A percentile compares a stretch with the other conserved stretches of the same genome.
These are phyloP conservation scores for Acacia acuminata DNA, from an alignment of 306 rosid genomes.

Conservation along the genomic window DNA sequence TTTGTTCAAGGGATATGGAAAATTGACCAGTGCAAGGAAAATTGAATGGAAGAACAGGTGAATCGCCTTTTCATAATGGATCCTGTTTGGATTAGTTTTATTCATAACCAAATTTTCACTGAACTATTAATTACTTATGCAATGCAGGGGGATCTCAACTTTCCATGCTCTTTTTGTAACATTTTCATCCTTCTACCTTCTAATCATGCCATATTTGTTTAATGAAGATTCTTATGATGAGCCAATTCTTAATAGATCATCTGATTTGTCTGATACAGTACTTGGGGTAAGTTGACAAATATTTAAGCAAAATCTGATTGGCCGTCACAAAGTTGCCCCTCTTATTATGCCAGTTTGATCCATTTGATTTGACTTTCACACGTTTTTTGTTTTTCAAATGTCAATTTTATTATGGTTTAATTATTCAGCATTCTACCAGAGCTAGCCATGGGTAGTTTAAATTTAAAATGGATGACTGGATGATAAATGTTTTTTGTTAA, in stretches of 20 bases:
- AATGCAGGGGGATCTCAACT: neutral
- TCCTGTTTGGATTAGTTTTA: neutral
- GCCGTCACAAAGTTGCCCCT: neutral
- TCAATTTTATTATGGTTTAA: neutral
- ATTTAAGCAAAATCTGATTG: neutral
- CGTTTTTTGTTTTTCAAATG: neutral
- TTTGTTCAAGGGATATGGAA: neutral
- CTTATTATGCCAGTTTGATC: neutral
- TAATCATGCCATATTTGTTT: neutral
- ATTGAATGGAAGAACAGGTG: neutral
- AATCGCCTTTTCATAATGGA: neutral
- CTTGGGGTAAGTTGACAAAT: constrained; percentile 8
- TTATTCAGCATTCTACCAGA: neutral
- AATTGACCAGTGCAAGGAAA: neutral
- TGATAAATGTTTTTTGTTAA: neutral
- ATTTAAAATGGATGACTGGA: neutral
- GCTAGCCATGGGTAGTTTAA: neutral
- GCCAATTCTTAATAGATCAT: neutral
- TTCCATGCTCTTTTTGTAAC: neutral
- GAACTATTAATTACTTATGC: neutral
- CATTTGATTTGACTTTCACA: neutral
- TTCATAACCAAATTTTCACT: neutral
- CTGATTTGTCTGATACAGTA: neutral
- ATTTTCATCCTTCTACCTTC: neutral
- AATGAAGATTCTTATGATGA: neutral